phyloP scores from a whole-genome alignment of 1,284 basidiomycete species.

The Leucoagaricus sp. region DNA sequence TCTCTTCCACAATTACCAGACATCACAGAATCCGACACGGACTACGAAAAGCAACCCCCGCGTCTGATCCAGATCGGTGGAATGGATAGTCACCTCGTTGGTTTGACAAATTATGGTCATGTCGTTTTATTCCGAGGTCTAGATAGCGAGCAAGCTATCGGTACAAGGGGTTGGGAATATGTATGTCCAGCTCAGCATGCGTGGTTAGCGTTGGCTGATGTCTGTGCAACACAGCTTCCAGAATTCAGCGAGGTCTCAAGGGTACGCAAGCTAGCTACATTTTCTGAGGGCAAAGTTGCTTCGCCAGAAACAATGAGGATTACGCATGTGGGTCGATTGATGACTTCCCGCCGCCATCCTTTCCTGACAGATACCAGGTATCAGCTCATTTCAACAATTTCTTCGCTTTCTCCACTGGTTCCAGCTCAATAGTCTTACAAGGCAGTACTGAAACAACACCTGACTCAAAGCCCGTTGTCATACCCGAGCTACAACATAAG shows the following conservation, averaged over 20 bases:
- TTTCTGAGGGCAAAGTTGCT: conserved; percentile 35
- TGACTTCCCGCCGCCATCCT: conserved; percentile 10
- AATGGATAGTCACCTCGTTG: conserved; percentile 67
- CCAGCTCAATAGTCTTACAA: conserved; percentile 66
- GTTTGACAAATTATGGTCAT: conserved; percentile 77
- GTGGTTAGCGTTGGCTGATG: conserved; percentile 11
- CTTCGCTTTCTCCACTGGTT: conserved; percentile 77
- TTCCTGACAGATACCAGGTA: conserved; percentile 50
- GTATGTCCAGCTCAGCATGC: conserved; percentile 51
- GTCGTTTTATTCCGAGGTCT: conserved; percentile 61
- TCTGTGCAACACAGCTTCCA: conserved; percentile 51
- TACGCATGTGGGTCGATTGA: conserved; percentile 58
- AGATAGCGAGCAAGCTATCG: conserved; percentile 37
- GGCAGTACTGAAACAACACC: conserved; percentile 47
- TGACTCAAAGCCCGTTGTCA: conserved; percentile 53
- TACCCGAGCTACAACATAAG: conserved; percentile 71
- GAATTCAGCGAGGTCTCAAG: conserved; percentile 64
- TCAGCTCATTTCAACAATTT: conserved; percentile 84
- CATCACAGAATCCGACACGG: conserved; percentile 30
- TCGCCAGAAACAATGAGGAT: conserved; percentile 55
- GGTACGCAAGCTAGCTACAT: conserved; percentile 46
- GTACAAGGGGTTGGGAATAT: conserved; percentile 68
- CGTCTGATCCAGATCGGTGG: conserved; percentile 79
- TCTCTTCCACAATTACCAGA: conserved; percentile 50
- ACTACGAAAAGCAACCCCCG: conserved; percentile 39